Base-by-base conservation (phyloP, 129 eudicot genomes). In the Flaveria brownii region DNA sequence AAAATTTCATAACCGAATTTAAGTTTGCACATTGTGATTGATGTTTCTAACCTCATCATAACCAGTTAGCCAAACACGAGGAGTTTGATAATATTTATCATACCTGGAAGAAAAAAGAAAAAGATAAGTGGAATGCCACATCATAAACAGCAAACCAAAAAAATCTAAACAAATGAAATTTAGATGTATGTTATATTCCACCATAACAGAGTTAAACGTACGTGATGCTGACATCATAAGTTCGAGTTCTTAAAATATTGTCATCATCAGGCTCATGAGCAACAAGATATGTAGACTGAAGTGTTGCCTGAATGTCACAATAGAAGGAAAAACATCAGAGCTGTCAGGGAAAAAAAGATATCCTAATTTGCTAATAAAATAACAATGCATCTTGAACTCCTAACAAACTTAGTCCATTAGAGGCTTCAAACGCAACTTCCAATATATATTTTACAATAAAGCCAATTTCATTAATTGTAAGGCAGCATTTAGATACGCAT, bases 221-320 rank as follows among this genome's bases (percentile, higher is more conserved):
- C 98, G 98, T 88, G 82, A 94, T 88, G 96, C 98, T 94, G 84
- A 94, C 88, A 87, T 94, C 98, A 84, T 94, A 94, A 68, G 97
- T 94, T 71, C 98, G 91, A 36, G 98, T 94, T 75, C 96, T 76
- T 52, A 94, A 84, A 50, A 94, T 94, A 72, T 91, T 89, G 83
- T 91, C 98, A 79, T 94, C 98, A 78, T 94, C 98, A 57, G 98
- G 98, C 82, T 94, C 98, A 62, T 94, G 89, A 79, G 98, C 98
- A 64, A 91, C 93, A 16, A 94, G 90, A 83, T 91, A 94, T 65
- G 93, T 86, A 20, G 93, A 68, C 79, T 82, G 91, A 77, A 91
- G 91, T 57, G 91, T 91, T 62, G 98, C 98, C 98, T 94, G 91
- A 11, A 74, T 67, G 74, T 61, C 39, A 25, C 71, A 88, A 50